These are phyloP conservation scores for Pythium utonaiense DNA, from an alignment of 352 stramenopile genomes.

Conservation along the genomic window DNA sequence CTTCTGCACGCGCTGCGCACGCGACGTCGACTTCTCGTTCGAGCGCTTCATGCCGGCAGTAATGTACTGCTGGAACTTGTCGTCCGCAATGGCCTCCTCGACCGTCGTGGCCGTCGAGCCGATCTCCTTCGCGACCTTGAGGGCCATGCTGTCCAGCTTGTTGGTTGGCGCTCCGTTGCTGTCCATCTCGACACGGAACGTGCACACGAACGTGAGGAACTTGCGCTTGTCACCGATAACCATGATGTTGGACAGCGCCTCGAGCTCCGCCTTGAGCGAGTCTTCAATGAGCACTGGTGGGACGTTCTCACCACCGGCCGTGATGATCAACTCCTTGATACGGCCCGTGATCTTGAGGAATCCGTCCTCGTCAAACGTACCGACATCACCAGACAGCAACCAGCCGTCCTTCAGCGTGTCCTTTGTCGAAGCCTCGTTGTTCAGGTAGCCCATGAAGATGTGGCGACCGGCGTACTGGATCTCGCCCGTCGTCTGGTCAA, in stretches of 20 bases:
- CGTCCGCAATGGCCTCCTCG: constrained; percentile 54
- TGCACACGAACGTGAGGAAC: constrained; percentile 89
- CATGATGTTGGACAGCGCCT: constrained; percentile 88
- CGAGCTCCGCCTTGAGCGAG: constrained; percentile 86
- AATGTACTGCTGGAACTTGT: constrained; percentile 79
- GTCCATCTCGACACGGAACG: constrained; percentile 80
- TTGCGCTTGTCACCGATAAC: constrained; percentile 93
- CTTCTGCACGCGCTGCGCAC: constrained; percentile 84
- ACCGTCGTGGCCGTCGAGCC: constrained; percentile 67
- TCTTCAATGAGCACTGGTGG: constrained; percentile 92
- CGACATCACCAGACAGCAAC: constrained; percentile 93
- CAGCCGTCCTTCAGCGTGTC: constrained; percentile 93
- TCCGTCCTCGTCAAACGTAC: constrained; percentile 85
- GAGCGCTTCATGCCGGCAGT: constrained; percentile 73
- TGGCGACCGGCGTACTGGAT: constrained; percentile 77
- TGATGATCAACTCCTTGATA: constrained; percentile 96
- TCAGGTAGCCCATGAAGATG: constrained; percentile 90
- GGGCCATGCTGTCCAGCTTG: constrained; percentile 68
- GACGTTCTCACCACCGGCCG: constrained; percentile 95
- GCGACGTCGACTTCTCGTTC: constrained; percentile 70
- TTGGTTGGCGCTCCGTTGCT: constrained; percentile 78
- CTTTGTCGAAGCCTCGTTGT: constrained; percentile 71
- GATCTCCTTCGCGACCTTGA: constrained; percentile 56
- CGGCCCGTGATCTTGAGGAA: constrained; percentile 94
- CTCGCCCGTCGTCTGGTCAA: constrained; percentile 60